Evolutionary conservation across 192 early-diverging fungal species (phyloP).

Genomic region (Mortierella antarctica): DNA sequence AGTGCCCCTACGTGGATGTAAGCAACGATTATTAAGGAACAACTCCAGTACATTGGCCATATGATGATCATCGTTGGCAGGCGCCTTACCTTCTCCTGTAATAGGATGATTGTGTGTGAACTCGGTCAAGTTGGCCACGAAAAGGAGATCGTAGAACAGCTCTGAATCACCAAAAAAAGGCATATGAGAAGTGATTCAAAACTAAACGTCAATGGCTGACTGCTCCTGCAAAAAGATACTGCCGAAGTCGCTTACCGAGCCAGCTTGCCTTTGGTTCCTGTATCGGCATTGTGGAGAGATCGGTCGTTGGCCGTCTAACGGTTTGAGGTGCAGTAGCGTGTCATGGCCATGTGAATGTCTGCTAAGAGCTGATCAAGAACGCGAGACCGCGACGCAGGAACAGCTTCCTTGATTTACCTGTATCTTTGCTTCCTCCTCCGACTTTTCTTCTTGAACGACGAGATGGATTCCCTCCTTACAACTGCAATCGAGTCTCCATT

Average conservation of each 20-base stretch:
- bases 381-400: no score
- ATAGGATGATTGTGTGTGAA: conserved; percentile 62
- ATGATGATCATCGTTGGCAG: background rate
- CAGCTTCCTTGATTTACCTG: conserved; percentile 6
- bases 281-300: conserved; percentile 26
- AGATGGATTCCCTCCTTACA: conserved; percentile 34
- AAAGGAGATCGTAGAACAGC: conserved; percentile 64
- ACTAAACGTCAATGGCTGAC: background rate
- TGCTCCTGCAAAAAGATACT: background rate
- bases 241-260: conserved; percentile 16
- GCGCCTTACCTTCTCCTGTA: conserved; percentile 36
- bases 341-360: no score
- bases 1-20: conserved; percentile 30
- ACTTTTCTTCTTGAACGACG: conserved; percentile 22
- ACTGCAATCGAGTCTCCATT: conserved; percentile 31
- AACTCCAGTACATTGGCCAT: background rate
- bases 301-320: conserved; percentile 34
- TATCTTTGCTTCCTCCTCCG: conserved; percentile 30
- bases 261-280: conserved; percentile 46
- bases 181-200: background rate
- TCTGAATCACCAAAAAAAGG: conserved; percentile 33
- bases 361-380: no score
- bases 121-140: conserved; percentile 58
- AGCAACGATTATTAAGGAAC: background rate
- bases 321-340: no score